These are phyloP conservation scores for Trichoderma sp. DNA, from an alignment of 2,329 filamentous ascomycete species.

Conservation along the genomic window DNA sequence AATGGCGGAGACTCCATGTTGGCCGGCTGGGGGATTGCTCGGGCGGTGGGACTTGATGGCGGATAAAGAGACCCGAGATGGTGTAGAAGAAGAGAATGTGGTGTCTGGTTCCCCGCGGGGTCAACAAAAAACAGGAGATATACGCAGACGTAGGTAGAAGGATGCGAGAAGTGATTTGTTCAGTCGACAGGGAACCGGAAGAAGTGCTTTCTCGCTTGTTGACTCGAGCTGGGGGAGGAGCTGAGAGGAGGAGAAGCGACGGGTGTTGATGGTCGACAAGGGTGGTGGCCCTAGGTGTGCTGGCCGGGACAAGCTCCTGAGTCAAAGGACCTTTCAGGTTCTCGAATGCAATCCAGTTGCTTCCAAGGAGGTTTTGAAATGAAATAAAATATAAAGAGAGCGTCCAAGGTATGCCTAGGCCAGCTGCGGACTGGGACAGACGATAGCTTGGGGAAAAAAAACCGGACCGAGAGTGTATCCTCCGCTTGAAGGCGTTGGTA, in stretches of 20 bases:
- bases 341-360: background rate
- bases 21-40: conserved; percentile 14
- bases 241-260: conserved; percentile 4
- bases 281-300: background rate
- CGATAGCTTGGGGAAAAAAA: conserved; percentile 19
- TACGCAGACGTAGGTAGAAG: background rate
- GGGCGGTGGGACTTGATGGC: conserved; percentile 13
- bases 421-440: conserved; percentile 9
- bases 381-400: conserved; percentile 1
- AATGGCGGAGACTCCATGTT: conserved; percentile 21
- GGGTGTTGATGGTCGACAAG: conserved; percentile 3
- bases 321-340: background rate
- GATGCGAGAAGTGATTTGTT: conserved; percentile 10
- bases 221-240: background rate
- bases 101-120: conserved; percentile 15
- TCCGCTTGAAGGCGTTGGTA: conserved; percentile 8
- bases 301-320: background rate
- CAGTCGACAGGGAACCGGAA: background rate
- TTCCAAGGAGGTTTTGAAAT: conserved; percentile 1
- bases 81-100: conserved; percentile 17
- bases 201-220: conserved; percentile 12
- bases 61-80: conserved; percentile 21
- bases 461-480: conserved; percentile 17
- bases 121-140: conserved; percentile 9
- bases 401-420: background rate